Evolutionary conservation across 164 flowering plant species (phyloP).

Genomic region (Pachysandra terminalis): DNA sequence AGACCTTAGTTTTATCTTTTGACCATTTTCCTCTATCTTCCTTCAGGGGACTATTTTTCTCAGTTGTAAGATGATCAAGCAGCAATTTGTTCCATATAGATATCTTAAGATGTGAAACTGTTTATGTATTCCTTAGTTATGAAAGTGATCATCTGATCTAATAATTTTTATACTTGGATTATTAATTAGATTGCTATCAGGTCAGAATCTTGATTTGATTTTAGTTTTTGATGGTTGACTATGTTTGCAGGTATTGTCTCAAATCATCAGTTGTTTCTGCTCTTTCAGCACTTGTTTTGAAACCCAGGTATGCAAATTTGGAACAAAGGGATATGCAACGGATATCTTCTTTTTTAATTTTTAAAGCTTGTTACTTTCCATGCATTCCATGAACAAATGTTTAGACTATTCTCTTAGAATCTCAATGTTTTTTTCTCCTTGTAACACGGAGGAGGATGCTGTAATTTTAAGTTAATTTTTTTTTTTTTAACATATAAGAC

Average conservation of each 20-base stretch:
- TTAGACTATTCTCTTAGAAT: neutral
- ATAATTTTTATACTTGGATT: too few relatives aligned
- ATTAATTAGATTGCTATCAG: too few relatives aligned
- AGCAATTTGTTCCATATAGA: neutral
- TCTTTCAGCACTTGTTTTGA: slow-evolving; percentile 34
- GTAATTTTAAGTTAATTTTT: too few relatives aligned
- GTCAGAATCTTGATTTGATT: too few relatives aligned
- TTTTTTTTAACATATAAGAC: too few relatives aligned
- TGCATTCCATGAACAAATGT: neutral
- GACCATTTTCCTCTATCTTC: neutral
- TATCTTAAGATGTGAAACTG: neutral
- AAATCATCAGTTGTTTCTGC: slow-evolving; percentile 47
- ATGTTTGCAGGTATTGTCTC: slow-evolving; percentile 40
- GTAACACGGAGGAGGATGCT: neutral
- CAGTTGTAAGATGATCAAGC: neutral
- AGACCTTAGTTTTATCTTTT: neutral
- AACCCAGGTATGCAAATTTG: slow-evolving; percentile 40
- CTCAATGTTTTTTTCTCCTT: neutral
- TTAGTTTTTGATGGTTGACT: neutral
- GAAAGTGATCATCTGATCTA: neutral
- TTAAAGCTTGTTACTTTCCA: neutral
- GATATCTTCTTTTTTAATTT: too few relatives aligned
- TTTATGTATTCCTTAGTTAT: neutral
- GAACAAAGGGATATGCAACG: neutral
- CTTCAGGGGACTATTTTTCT: neutral